Evolutionary conservation across 169 alveolate species (phyloP).

Genomic region (Amoebophrya sp.): DNA sequence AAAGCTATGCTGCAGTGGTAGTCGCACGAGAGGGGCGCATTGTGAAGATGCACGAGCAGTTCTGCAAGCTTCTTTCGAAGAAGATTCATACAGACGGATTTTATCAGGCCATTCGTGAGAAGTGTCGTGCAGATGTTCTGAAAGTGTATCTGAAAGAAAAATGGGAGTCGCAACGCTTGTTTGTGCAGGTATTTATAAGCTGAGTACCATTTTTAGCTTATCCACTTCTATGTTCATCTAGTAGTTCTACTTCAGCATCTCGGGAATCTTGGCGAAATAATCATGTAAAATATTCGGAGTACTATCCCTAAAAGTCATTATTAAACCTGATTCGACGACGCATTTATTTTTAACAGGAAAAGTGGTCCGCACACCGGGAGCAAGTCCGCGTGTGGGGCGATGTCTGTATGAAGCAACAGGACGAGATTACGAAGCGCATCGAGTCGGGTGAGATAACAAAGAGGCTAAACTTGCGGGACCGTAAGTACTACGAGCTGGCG

Average conservation of each 20-base stretch:
- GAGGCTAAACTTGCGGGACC: too few relatives aligned
- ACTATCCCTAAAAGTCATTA: too few relatives aligned
- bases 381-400: not conserved
- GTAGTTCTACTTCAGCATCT: too few relatives aligned
- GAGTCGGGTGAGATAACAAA: too few relatives aligned
- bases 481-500: too few relatives aligned
- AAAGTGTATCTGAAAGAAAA: not conserved
- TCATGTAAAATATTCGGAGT: too few relatives aligned
- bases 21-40: not conserved
- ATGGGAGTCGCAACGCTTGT: not conserved
- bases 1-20: not conserved
- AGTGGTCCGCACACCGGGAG: not conserved
- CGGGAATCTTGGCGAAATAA: too few relatives aligned
- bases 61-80: not conserved
- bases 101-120: not conserved
- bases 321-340: too few relatives aligned
- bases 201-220: too few relatives aligned
- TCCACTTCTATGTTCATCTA: too few relatives aligned
- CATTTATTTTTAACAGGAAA: not conserved
- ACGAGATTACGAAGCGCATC: not conserved
- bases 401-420: not conserved
- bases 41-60: not conserved
- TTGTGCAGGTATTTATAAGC: not conserved
- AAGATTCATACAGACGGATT: not conserved
- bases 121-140: not conserved